Evolutionary conservation across 148 eudicot species (phyloP).

Genomic region (Suaeda aralocaspica): DNA sequence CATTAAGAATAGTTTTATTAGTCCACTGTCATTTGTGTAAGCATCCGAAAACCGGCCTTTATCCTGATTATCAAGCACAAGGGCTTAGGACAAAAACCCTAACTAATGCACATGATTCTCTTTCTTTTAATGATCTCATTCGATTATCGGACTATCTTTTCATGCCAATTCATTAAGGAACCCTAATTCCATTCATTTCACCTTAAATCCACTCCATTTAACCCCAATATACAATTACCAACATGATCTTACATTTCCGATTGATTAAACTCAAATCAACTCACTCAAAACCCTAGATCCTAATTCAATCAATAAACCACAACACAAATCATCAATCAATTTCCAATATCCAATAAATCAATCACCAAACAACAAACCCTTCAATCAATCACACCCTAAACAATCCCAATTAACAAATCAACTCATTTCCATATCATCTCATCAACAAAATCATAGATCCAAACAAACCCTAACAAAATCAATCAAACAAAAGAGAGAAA

Average conservation of each 20-base stretch:
- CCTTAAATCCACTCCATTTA: neutral
- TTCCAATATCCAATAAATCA: neutral
- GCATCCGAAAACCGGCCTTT: neutral
- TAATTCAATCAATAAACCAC: neutral
- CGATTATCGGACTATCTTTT: neutral
- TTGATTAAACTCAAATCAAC: neutral
- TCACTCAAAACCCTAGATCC: neutral
- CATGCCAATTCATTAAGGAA: no score
- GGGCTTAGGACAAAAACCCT: no score
- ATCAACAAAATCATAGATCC: neutral
- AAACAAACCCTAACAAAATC: slow-evolving; percentile 7
- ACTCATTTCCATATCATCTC: neutral
- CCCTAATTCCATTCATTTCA: no score
- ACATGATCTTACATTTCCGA: neutral
- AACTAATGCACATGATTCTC: no score
- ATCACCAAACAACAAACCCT: neutral
- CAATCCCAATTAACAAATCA: neutral
- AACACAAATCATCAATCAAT: neutral
- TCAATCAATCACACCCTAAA: neutral
- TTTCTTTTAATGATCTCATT: no score
- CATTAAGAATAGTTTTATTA: no score
- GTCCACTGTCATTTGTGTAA: neutral
- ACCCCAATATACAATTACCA: neutral
- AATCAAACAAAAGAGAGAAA: neutral
- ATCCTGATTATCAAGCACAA: no score